A percentile compares a stretch with the other conserved stretches of the same genome.
phyloP scores from a whole-genome alignment of 2,329 filamentous ascomycete genomes.

The Diaporthe velutina region DNA sequence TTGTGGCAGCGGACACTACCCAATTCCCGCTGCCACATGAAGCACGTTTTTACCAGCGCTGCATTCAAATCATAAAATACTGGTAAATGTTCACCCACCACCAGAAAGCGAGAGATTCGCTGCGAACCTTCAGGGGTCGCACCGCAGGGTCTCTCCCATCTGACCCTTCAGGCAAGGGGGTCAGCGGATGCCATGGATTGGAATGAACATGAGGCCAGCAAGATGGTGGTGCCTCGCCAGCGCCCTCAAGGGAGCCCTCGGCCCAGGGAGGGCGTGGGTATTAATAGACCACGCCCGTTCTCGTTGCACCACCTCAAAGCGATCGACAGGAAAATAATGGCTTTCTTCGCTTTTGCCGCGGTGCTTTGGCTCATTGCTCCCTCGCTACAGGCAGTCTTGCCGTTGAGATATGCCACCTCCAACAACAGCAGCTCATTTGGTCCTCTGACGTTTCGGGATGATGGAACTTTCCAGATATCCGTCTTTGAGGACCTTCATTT shows the following conservation, averaged over 20 bases:
- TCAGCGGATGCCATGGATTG: background rate
- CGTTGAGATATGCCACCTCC: background rate
- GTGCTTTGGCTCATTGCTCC: slow-evolving; percentile 21
- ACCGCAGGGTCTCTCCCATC: background rate
- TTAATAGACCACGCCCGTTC: background rate
- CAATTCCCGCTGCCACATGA: slow-evolving; percentile 12
- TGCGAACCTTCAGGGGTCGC: background rate
- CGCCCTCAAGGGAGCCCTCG: slow-evolving; percentile 18
- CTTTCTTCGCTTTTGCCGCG: background rate
- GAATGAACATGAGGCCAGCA: slow-evolving; percentile 9
- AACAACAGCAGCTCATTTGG: background rate
- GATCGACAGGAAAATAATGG: slow-evolving; percentile 1
- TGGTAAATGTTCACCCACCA: background rate
- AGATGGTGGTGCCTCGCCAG: background rate
- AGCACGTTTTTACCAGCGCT: slow-evolving; percentile 4
- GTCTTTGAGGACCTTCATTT: slow-evolving; percentile 80
- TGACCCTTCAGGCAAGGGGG: slow-evolving; percentile 6
- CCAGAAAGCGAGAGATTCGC: background rate
- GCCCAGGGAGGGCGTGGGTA: background rate
- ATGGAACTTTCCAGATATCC: slow-evolving; percentile 65
- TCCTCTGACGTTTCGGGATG: slow-evolving; percentile 50
- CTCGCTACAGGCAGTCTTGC: slow-evolving; percentile 24
- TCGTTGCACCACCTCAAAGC: background rate
- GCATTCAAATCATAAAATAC: background rate
- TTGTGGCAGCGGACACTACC: slow-evolving; percentile 11